Base-by-base conservation (phyloP, 176 grass and related monocot species). In the Chrysopogon serrulatus region DNA sequence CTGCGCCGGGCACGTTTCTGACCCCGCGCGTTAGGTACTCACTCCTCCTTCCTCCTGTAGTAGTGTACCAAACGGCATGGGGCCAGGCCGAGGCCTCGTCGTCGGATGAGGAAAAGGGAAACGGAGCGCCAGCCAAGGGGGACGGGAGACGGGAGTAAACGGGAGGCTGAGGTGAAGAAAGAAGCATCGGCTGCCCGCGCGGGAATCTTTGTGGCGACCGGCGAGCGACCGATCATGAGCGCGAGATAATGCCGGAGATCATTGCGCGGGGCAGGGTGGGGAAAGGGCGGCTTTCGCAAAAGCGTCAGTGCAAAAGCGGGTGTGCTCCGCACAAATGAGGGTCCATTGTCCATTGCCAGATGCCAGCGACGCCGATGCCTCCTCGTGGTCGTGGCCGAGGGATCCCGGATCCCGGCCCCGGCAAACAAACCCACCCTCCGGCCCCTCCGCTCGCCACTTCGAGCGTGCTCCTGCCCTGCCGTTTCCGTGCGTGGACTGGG, bases 241-340 rank as follows among this genome's bases (percentile, higher is more conserved):
- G 37, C 21, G 68, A 40, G 82, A 75, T 76, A 67, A 49, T 69
- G 82, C n/a, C 47, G 54, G 35, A 23, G 76, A 87, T 83, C 85
- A 82, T 78, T 66, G 30, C 73, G 26, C 26, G 49, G 30, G 7
- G 24, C 21, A 43, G 15, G 15, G 60, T n/a, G 41, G 27, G 27
- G 2, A 26, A 79, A 71, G 78, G 84, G 8, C 18, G 67, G 79
- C 88, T 90, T 90, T 90, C 5, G 79, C 84, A 21, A 83, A 87
- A 75, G 84, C 84, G 74, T 18, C 0, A 10, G 21, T 2, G 13
- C 7, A 12, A 36, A 79, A 68, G 67, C 36, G 44, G 35, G 60
- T 54, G 51, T 45, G 43, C 60, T 64, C 32, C 65, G 27, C 68
- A 24, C 60, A 65, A 65, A 84, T 5, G 10, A 73, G n/a, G 68